A percentile compares a stretch with the other conserved stretches of the same genome.
Evolutionary conservation across 1,139 yeast species (phyloP).

Genomic region (Candida tropicalis): DNA sequence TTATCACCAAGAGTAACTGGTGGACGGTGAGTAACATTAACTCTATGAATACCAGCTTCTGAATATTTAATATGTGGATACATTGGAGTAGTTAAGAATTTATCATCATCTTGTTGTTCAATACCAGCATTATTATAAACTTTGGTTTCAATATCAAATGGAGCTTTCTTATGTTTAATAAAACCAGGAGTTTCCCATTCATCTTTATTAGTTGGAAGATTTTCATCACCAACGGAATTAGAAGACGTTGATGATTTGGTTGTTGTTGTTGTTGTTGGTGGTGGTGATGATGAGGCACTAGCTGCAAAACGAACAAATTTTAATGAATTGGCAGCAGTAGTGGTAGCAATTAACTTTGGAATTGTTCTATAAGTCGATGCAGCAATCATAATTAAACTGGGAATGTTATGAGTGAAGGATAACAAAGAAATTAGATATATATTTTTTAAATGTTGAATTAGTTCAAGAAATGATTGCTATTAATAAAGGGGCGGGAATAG

Average conservation of each 20-base stretch:
- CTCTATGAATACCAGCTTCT: slow-evolving; percentile 46
- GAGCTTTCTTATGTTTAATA: neutral
- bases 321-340: neutral
- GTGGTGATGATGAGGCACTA: slow-evolving; percentile 1
- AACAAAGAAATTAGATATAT: no score
- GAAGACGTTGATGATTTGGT: neutral
- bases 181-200: slow-evolving; percentile 3
- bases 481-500: no score
- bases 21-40: slow-evolving; percentile 54
- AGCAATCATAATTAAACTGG: slow-evolving; percentile 4
- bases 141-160: slow-evolving; percentile 32
- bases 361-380: slow-evolving; percentile 1
- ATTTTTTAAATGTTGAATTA: no score
- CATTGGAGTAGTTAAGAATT: slow-evolving; percentile 45
- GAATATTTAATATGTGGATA: slow-evolving; percentile 61
- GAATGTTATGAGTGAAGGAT: neutral
- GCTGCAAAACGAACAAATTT: slow-evolving; percentile 3
- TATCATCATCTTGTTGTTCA: slow-evolving; percentile 29
- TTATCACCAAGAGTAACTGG: slow-evolving; percentile 54
- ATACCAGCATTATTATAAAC: slow-evolving; percentile 27
- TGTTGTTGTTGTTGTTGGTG: neutral
- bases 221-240: neutral
- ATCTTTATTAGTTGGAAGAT: neutral
- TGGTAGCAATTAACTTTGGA: neutral
- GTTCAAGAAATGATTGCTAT: no score